These are phyloP conservation scores for Gymnopilus dilepis DNA, from an alignment of 768 basidiomycete genomes.

Conservation along the genomic window DNA sequence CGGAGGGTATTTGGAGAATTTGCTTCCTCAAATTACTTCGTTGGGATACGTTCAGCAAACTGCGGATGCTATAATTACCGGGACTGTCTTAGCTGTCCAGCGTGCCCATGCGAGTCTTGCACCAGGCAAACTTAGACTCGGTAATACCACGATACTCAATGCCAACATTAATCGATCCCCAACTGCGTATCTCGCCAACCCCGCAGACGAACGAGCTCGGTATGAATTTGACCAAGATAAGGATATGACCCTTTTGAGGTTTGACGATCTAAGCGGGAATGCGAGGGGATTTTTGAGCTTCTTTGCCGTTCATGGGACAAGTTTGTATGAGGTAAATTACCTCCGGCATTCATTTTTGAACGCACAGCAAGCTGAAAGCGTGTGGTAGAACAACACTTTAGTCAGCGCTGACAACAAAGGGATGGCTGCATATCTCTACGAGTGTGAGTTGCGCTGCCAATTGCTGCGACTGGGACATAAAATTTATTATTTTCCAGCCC, in stretches of 20 bases:
- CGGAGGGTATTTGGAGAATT: slow-evolving; percentile 78
- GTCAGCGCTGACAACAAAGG: slow-evolving; percentile 86
- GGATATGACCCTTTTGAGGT: slow-evolving; percentile 69
- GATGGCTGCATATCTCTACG: slow-evolving; percentile 83
- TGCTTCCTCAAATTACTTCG: slow-evolving; percentile 77
- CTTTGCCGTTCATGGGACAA: slow-evolving; percentile 82
- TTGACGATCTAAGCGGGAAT: slow-evolving; percentile 62
- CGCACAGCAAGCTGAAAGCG: slow-evolving; percentile 4
- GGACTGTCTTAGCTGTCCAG: slow-evolving; percentile 70
- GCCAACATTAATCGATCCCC: slow-evolving; percentile 81
- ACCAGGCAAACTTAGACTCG: slow-evolving; percentile 63
- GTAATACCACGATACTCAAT: slow-evolving; percentile 70
- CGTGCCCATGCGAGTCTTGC: slow-evolving; percentile 68
- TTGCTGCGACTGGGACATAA: neutral
- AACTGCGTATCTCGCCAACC: slow-evolving; percentile 78
- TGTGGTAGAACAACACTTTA: slow-evolving; percentile 75
- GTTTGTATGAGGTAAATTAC: slow-evolving; percentile 67
- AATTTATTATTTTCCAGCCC: slow-evolving; percentile 43
- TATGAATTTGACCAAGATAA: slow-evolving; percentile 80
- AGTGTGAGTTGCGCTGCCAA: slow-evolving; percentile 47
- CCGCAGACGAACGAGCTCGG: slow-evolving; percentile 65
- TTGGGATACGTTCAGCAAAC: slow-evolving; percentile 76
- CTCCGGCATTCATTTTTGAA: neutral
- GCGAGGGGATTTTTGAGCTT: slow-evolving; percentile 74
- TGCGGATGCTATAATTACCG: slow-evolving; percentile 72